Conservation (phyloP, 768 basidiomycete species). For the Boletellus ananas region DNA sequence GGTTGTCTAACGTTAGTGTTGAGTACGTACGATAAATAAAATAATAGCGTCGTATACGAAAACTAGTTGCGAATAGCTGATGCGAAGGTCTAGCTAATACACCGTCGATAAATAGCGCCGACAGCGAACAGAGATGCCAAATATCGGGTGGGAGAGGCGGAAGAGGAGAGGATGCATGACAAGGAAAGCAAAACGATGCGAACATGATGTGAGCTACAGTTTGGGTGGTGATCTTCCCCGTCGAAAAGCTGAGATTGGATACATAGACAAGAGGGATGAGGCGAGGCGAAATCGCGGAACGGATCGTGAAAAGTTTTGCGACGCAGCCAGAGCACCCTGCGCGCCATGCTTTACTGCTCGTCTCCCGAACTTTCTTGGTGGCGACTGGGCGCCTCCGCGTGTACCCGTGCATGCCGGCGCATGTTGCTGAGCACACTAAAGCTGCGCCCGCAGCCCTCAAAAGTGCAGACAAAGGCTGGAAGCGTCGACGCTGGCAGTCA, state of each 20-base stretch:
- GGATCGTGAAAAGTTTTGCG: constrained; percentile 9
- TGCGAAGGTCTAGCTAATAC: constrained; percentile 14
- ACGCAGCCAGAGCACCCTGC: constrained; percentile 11
- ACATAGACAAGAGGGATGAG: constrained; percentile 5
- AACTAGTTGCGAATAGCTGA: constrained; percentile 15
- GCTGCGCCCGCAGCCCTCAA: constrained; percentile 70
- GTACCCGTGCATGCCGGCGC: constrained; percentile 79
- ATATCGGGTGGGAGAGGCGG: constrained; percentile 13
- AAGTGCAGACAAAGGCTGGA: constrained; percentile 71
- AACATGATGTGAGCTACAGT: constrained; percentile 9
- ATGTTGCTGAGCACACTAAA: constrained; percentile 89
- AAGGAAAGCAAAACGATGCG: background rate
- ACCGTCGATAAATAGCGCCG: constrained; percentile 9
- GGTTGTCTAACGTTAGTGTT: constrained; percentile 12
- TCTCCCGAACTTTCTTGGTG: constrained; percentile 42
- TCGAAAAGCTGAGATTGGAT: background rate
- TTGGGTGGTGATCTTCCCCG: background rate
- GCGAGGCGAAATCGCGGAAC: constrained; percentile 4
- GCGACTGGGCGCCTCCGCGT: constrained; percentile 36
- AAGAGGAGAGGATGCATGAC: constrained; percentile 3
- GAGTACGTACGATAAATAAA: constrained; percentile 16
- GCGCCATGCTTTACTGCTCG: constrained; percentile 34
- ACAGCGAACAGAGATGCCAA: constrained; percentile 1
- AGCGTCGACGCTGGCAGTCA: constrained; percentile 4
- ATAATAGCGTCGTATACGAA: constrained; percentile 11